Evolutionary conservation across 2,329 filamentous ascomycete species (phyloP).

Genomic region (Penicillium sp.): DNA sequence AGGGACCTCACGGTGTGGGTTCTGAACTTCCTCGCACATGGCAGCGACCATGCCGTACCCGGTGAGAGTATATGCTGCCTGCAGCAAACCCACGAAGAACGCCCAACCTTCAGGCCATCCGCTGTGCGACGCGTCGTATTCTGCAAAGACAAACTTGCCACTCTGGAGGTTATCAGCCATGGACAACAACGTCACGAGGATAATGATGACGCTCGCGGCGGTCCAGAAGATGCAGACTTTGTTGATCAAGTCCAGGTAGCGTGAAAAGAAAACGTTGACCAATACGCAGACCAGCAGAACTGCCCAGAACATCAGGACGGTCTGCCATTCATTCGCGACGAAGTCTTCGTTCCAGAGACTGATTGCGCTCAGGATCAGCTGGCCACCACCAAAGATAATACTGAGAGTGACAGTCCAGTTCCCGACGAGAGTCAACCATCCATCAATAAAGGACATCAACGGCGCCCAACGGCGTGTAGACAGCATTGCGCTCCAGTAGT

Average conservation of each 20-base stretch:
- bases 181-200: constrained; percentile 64
- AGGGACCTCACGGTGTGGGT: constrained; percentile 69
- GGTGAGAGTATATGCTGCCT: constrained; percentile 57
- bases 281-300: constrained; percentile 68
- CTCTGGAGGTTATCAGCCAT: constrained; percentile 64
- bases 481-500: constrained; percentile 74
- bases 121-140: constrained; percentile 68
- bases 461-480: constrained; percentile 68
- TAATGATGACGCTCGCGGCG: constrained; percentile 67
- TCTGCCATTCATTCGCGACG: constrained; percentile 70
- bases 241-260: constrained; percentile 69
- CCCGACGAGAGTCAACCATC: constrained; percentile 73
- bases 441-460: constrained; percentile 70
- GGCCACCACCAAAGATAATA: constrained; percentile 74
- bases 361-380: constrained; percentile 70
- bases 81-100: constrained; percentile 72
- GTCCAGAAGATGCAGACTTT: constrained; percentile 77
- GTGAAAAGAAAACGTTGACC: constrained; percentile 68
- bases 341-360: constrained; percentile 72
- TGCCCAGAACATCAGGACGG: constrained; percentile 72
- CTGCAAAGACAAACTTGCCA: constrained; percentile 68
- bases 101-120: constrained; percentile 73
- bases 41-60: constrained; percentile 72
- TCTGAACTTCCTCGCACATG: constrained; percentile 75
- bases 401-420: constrained; percentile 71